A percentile compares a stretch with the other conserved stretches of the same genome.
Evolutionary conservation across 192 early-diverging fungal species (phyloP).

Genomic region (Oehlia diaphana): DNA sequence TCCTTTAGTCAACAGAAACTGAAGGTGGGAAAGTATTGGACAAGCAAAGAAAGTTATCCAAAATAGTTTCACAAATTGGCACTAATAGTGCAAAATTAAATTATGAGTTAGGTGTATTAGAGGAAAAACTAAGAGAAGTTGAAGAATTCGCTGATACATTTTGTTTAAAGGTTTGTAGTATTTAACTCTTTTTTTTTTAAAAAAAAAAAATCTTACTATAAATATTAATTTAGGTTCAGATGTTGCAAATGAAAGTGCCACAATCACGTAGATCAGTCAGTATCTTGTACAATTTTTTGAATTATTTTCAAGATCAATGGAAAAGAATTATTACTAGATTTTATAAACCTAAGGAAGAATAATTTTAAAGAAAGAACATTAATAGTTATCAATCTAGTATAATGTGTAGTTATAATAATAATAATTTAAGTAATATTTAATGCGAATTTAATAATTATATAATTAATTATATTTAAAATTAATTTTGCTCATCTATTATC

Average conservation of each 20-base stretch:
- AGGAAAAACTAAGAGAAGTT: constrained; percentile 46
- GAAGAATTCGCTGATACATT: constrained; percentile 44
- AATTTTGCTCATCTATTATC: background rate
- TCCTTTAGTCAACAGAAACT: constrained; percentile 19
- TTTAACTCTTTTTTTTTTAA: background rate
- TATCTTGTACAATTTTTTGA: constrained; percentile 39
- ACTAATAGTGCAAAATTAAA: constrained; percentile 40
- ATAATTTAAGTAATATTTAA: too few species aligned
- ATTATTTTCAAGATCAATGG: constrained; percentile 48
- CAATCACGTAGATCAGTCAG: constrained; percentile 38
- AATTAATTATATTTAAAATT: background rate
- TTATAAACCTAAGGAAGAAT: background rate
- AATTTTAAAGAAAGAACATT: background rate
- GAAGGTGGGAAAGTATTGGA: constrained; percentile 23
- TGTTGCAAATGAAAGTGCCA: constrained; percentile 42
- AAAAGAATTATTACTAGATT: constrained; percentile 14
- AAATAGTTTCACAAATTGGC: constrained; percentile 33
- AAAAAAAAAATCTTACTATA: background rate
- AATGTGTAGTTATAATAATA: too few species aligned
- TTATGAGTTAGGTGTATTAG: constrained; percentile 43
- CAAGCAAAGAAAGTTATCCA: constrained; percentile 31
- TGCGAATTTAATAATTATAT: too few species aligned
- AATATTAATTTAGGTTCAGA: constrained; percentile 28
- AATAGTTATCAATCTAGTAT: background rate
- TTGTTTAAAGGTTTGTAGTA: constrained; percentile 37